A percentile compares a stretch with the other conserved stretches of the same genome.
These are phyloP conservation scores for Penicillium odoratum DNA, from an alignment of 495 filamentous ascomycete genomes.

Conservation along the genomic window DNA sequence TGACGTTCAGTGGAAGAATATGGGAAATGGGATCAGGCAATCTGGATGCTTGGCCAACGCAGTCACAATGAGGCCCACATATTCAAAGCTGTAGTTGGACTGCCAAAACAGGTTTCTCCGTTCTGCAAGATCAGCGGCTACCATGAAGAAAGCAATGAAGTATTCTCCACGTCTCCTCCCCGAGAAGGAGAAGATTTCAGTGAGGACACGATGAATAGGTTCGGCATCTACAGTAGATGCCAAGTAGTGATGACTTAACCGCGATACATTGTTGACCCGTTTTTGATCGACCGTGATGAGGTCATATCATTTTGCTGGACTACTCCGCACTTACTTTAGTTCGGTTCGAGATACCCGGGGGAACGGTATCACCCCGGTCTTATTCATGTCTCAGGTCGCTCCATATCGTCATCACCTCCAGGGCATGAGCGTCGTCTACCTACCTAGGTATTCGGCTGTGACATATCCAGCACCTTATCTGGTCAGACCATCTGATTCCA, in stretches of 20 bases:
- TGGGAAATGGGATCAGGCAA: not conserved
- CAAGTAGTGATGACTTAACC: not conserved
- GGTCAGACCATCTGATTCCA: not conserved
- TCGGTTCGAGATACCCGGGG: not conserved
- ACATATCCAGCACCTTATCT: not conserved
- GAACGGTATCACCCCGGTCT: conserved; percentile 2
- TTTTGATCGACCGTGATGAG: not conserved
- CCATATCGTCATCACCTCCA: not conserved
- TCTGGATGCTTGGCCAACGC: not conserved
- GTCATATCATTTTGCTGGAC: not conserved
- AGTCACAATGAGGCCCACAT: not conserved
- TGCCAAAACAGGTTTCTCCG: conserved; percentile 4
- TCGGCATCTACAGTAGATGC: not conserved
- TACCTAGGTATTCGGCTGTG: too few relatives aligned
- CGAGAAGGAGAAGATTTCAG: not conserved
- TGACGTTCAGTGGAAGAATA: not conserved
- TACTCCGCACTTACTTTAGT: too few relatives aligned
- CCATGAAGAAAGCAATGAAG: not conserved
- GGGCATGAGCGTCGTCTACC: too few relatives aligned
- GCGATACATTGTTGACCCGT: not conserved
- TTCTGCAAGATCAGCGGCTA: not conserved
- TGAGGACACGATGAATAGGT: not conserved
- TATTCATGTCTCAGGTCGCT: not conserved
- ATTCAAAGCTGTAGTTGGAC: not conserved
- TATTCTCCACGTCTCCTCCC: not conserved